Evolutionary conservation across 208 protist species (phyloP).

Genomic region (Acanthamoeba royreba): DNA sequence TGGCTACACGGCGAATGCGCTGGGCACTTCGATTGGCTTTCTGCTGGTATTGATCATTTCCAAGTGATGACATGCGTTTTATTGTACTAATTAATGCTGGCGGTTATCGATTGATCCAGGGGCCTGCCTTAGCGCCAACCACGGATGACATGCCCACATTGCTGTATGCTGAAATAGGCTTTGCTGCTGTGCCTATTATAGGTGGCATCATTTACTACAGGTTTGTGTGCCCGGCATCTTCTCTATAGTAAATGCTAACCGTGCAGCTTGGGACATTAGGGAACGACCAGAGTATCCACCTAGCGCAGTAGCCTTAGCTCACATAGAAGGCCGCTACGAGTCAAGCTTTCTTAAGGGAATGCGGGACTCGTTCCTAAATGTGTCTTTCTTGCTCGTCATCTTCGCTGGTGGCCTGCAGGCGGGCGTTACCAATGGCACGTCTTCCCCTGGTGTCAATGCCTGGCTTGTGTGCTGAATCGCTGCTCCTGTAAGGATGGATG

Average conservation of each 20-base stretch:
- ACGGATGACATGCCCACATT: neutral
- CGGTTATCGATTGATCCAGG: neutral
- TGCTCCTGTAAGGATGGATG: neutral
- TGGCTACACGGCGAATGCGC: neutral
- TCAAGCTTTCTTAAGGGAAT: neutral
- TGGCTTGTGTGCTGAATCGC: neutral
- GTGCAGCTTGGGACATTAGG: neutral
- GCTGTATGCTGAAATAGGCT: neutral
- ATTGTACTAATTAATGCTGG: neutral
- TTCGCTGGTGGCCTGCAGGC: neutral
- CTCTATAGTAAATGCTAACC: neutral
- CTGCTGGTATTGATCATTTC: neutral
- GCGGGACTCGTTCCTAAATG: neutral
- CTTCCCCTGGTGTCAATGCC: neutral
- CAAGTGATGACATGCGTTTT: neutral
- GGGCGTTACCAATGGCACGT: neutral
- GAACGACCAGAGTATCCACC: neutral
- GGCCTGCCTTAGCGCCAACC: neutral
- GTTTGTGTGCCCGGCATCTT: neutral
- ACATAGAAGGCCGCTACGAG: neutral
- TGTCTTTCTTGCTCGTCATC: neutral
- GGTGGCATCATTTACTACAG: constrained; percentile 17
- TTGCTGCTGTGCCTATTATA: neutral
- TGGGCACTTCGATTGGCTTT: neutral
- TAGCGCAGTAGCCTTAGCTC: neutral